Percentiles rank a stretch among this genome's conserved stretches.
These are phyloP conservation scores for Jacaranda copaia DNA, from an alignment of 257 asterid species.

Conservation along the genomic window DNA sequence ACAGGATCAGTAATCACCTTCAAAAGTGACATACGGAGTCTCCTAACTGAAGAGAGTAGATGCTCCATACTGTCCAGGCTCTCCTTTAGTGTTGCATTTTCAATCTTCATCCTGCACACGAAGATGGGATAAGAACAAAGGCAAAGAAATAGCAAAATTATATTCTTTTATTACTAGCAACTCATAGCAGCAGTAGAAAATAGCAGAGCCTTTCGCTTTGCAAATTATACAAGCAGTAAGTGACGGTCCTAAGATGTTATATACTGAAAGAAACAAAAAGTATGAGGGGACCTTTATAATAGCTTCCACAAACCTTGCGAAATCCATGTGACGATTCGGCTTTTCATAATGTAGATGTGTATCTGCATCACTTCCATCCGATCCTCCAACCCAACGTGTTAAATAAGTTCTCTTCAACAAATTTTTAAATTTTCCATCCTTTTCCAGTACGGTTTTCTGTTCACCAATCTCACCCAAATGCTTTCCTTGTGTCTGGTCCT, in stretches of 20 bases:
- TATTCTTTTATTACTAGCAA: background rate
- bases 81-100: conserved; percentile 93
- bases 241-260: background rate
- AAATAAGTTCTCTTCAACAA: conserved; percentile 69
- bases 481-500: conserved; percentile 53
- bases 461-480: conserved; percentile 45
- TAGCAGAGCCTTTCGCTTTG: too few relatives aligned
- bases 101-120: conserved; percentile 81
- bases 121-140: conserved; percentile 15
- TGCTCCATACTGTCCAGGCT: conserved; percentile 95
- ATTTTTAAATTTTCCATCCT: conserved; percentile 76
- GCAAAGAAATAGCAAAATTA: background rate
- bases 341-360: conserved; percentile 49
- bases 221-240: background rate
- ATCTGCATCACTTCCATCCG: conserved; percentile 56
- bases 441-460: conserved; percentile 57
- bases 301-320: conserved; percentile 64
- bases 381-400: conserved; percentile 76
- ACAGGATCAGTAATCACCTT: conserved; percentile 57
- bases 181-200: background rate
- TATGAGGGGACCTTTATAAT: conserved; percentile 1
- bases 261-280: background rate
- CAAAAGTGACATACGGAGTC: conserved; percentile 73
- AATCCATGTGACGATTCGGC: conserved; percentile 58
- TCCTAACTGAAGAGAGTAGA: conserved; percentile 74